Conservation (phyloP, 805 yeast species). For the Teunomyces lycoperdinae region DNA sequence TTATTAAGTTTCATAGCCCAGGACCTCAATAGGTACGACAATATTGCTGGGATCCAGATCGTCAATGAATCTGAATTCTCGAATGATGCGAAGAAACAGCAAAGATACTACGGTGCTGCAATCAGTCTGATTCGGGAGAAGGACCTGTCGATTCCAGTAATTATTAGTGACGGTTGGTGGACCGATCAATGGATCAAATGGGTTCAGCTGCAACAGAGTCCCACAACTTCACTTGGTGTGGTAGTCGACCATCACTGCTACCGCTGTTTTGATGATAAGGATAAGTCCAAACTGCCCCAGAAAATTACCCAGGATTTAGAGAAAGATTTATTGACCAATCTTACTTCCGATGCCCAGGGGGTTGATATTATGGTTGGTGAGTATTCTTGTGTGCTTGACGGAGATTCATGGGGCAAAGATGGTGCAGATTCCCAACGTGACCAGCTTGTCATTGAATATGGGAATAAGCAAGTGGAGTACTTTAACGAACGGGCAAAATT, state of each 20-base stretch:
- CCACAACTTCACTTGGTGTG: constrained; percentile 49
- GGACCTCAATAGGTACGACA: constrained; percentile 57
- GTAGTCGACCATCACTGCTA: constrained; percentile 84
- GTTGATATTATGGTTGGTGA: constrained; percentile 86
- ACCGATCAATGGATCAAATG: constrained; percentile 73
- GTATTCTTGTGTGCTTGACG: constrained; percentile 84
- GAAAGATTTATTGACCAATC: constrained; percentile 46
- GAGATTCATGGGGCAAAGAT: constrained; percentile 63
- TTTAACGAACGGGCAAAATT: constrained; percentile 54
- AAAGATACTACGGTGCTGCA: constrained; percentile 68
- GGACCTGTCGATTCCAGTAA: constrained; percentile 60
- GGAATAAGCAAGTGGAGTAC: constrained; percentile 49
- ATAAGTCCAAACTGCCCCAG: constrained; percentile 62
- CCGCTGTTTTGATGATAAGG: constrained; percentile 78
- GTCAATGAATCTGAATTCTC: constrained; percentile 80
- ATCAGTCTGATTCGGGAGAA: constrained; percentile 53
- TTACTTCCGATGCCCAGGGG: constrained; percentile 40
- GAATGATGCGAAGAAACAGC: constrained; percentile 46
- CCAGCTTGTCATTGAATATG: constrained; percentile 58
- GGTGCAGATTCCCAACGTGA: constrained; percentile 43
- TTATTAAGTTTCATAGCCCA: constrained; percentile 58
- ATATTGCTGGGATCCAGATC: constrained; percentile 78
- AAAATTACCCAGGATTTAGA: constrained; percentile 60
- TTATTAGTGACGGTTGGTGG: constrained; percentile 95
- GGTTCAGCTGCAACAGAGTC: constrained; percentile 45